phyloP scores from a whole-genome alignment of 805 yeast species.

The Sugiyamaella americana region DNA sequence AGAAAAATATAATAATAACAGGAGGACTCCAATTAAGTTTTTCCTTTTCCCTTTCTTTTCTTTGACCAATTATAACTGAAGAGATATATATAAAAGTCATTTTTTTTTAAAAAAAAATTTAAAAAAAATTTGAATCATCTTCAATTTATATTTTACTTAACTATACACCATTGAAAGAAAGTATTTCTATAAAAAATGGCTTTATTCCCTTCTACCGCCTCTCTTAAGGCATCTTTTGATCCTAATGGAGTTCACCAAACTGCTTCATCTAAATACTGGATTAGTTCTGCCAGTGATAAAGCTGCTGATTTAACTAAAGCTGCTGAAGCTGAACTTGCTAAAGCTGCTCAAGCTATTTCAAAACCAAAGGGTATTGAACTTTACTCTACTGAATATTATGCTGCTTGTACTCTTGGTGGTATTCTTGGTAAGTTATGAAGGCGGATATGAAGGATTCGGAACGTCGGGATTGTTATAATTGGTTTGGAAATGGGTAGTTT shows the following conservation, averaged over 20 bases:
- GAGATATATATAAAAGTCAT: too few relatives aligned
- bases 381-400: constrained; percentile 57
- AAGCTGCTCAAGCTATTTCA: constrained; percentile 26
- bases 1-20: too few relatives aligned
- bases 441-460: background rate
- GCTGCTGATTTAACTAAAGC: constrained; percentile 24
- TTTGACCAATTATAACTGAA: background rate
- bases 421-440: constrained; percentile 30
- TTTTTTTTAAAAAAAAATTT: too few relatives aligned
- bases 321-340: constrained; percentile 32
- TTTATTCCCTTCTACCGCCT: constrained; percentile 34
- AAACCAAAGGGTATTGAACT: constrained; percentile 33
- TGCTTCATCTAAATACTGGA: constrained; percentile 30
- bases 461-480: background rate
- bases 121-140: too few relatives aligned
- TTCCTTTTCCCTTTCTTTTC: background rate
- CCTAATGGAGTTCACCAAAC: constrained; percentile 30
- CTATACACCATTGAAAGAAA: too few relatives aligned
- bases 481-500: too few relatives aligned
- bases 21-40: too few relatives aligned
- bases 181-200: constrained; percentile 4
- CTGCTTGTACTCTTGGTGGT: constrained; percentile 74
- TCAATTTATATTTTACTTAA: too few relatives aligned
- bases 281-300: constrained; percentile 28
- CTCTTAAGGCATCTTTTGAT: constrained; percentile 35